Base-by-base conservation (phyloP, 352 stramenopile genomes). In the Pythium aristosporum region DNA sequence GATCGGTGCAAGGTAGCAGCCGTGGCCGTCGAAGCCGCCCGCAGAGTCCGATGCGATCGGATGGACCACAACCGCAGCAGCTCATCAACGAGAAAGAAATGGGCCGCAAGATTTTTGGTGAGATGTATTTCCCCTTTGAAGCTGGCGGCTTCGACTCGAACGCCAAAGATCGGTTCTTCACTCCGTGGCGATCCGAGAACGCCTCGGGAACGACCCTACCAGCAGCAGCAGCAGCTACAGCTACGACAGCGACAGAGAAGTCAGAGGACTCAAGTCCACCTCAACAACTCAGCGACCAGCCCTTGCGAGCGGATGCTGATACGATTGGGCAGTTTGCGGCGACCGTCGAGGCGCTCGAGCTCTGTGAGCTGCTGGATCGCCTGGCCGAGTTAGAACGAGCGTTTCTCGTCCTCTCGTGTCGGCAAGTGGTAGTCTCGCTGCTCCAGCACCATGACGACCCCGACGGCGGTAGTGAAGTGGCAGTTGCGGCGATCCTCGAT, bases 71-170 rank as follows among this genome's bases (percentile, higher is more conserved):
- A 13, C 34, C 8, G 5, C 13, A 32, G 6, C 55, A 63, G 28
- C 52, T 69, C 20, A 61, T 91, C 5, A 88, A 77, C n/a, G 85
- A 92, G 44, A 92, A 92, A 64, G 86, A 94, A 67, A 92, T 80
- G 76, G 84, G 74, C 1, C 75, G 86, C 18, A 93, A 92, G 62
- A 71, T 92, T 3, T 94, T 94, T 76, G 86, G 79, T 1, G 86
- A 94, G 55, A 92, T 89, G 78, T 93, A 94, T 37, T 94, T 93
- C 28, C 86, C 86, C 8, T 88, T 94, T 52, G 82, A 94, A 71
- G 83, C 93, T 23, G 82, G 86, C 25, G 86, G 86, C 0, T 92
- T 79, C 41, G 55, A 78, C 0, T 90, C 81, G 0, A 93, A 88
- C 49, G 78, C 59, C 0, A 73, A 69, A 15, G 57, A 67, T 0